Evolutionary conservation across 2,329 filamentous ascomycete genomes (phyloP), one percentile per base, ranked within the genome.

Genomic region (Aspergillus carbonarius): DNA sequence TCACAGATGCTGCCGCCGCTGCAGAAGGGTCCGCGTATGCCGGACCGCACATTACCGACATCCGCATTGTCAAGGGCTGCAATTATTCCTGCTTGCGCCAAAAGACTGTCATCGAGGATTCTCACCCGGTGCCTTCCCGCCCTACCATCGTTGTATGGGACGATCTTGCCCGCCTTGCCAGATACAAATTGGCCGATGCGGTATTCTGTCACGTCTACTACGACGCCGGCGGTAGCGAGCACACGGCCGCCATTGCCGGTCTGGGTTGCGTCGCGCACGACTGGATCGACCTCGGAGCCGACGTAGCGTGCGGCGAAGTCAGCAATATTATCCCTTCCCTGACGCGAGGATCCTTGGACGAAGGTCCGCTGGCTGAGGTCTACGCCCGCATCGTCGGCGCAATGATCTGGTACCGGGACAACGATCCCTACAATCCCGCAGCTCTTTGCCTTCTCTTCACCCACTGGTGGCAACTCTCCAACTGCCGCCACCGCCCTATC

Each of bases 401-500:
- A 7, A 35, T 49, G 47, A 34, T 49, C 47, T 49, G 47, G 47
- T 49, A 49, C 18, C 47, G 27, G 4, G 47, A 49, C 8, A 30
- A 49, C 27, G 27, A 49, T 12, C 27, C 47, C 7, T 34, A 49
- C 8, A 49, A 49, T 12, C 47, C 47, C 6, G 47, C 47, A 5
- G 47, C 47, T 3, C 5, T 32, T 2, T 49, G 47, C 47, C 9
- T 49, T 18, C 47, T 49, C 47, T 49, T 30, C 47, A 49, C 47
- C n/a, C 47, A 49, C 27, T 49, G 47, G 27, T 49, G 47, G 47
- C 47, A 49, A 2, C 47, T 49, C 47, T n/a, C 47, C 27, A 49
- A 49, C 20, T 49, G 47, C 27, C 47, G 47, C 15, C 47, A 49
- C 27, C 47, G 47, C 10, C 47, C 47, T n/a, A 18, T 49, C 27